Evolutionary conservation across 441 rosid species (phyloP).

Genomic region (Syzygium malaccense): DNA sequence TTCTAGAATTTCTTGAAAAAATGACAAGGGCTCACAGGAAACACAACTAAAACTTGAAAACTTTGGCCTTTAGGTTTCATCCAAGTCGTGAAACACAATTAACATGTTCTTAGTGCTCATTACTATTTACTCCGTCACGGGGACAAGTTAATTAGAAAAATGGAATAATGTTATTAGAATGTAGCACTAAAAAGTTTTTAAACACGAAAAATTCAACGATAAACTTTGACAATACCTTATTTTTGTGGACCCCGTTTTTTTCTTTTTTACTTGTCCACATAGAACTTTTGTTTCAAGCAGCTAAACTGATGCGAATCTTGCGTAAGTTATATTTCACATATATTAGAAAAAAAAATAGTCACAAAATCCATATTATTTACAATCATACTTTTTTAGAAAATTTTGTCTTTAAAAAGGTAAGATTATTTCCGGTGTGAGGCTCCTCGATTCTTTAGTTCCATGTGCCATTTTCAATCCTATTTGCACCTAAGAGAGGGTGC

Average conservation of each 20-base stretch:
- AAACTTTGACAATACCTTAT: background rate
- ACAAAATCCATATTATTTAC: background rate
- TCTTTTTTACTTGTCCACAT: background rate
- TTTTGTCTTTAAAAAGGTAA: background rate
- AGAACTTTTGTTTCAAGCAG: background rate
- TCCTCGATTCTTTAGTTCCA: background rate
- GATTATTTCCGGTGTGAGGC: background rate
- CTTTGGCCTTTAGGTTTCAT: background rate
- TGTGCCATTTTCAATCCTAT: background rate
- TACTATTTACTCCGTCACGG: background rate
- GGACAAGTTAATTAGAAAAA: background rate
- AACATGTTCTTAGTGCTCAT: background rate
- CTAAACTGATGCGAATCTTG: background rate
- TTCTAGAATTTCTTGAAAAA: background rate
- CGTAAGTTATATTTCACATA: background rate
- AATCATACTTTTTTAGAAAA: background rate
- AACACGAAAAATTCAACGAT: background rate
- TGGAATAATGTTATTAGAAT: background rate
- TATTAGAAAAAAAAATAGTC: background rate
- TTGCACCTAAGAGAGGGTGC: background rate
- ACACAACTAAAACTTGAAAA: background rate
- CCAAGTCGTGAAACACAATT: background rate
- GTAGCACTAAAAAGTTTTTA: background rate
- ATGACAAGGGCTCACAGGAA: background rate
- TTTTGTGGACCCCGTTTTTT: background rate